A percentile compares a stretch with the other conserved stretches of the same genome.
These are phyloP conservation scores for Auxenochlorella protothecoides DNA, from an alignment of 139 green algal genomes.

Conservation along the genomic window DNA sequence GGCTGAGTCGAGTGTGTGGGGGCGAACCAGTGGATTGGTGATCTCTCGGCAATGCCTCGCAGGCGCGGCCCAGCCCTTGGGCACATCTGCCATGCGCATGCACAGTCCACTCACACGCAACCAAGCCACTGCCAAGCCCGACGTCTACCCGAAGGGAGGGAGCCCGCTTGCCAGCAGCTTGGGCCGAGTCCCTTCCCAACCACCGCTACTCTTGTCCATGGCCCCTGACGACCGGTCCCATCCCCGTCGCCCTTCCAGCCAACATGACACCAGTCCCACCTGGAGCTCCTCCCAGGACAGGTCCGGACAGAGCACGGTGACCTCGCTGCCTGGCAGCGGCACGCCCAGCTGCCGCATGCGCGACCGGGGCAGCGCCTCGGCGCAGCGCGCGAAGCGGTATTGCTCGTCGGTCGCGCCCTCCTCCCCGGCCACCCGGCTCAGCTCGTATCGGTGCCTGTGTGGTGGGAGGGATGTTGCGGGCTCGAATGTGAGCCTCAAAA, in stretches of 20 bases:
- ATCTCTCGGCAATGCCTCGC: too few species aligned
- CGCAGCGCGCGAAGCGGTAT: constrained; percentile 47
- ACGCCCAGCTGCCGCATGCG: constrained; percentile 41
- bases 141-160: neutral
- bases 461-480: neutral
- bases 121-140: neutral
- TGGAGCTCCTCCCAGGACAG: constrained; percentile 67
- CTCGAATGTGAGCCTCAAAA: neutral
- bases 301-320: constrained; percentile 42
- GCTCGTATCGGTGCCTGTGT: constrained; percentile 40
- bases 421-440: constrained; percentile 25
- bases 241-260: neutral
- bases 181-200: neutral
- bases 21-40: neutral
- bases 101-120: neutral
- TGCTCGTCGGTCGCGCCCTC: constrained; percentile 24
- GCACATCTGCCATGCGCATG: neutral
- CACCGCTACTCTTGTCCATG: neutral
- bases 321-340: constrained; percentile 44
- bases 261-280: constrained; percentile 22
- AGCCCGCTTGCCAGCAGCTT: neutral
- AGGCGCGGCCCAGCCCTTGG: neutral
- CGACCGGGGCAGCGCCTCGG: constrained; percentile 31
- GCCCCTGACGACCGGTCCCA: neutral
- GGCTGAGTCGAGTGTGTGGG: neutral